Conservation (phyloP, 768 basidiomycete species). For the Suillus plorans region DNA sequence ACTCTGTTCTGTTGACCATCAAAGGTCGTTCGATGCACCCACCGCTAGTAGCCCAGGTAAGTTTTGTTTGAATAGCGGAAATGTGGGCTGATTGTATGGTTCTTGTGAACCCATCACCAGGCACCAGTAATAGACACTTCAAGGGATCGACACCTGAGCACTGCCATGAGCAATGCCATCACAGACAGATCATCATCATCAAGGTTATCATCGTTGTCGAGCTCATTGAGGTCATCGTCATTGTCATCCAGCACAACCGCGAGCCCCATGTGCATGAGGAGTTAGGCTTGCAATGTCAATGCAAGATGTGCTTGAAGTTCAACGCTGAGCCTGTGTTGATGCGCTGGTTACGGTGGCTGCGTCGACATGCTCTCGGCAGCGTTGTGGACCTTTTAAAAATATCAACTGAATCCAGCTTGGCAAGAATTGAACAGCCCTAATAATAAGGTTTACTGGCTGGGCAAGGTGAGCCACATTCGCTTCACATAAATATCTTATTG, state of each 20-base stretch:
- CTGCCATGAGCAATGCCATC: not conserved
- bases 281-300: not conserved
- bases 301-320: not conserved
- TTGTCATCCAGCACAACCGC: not conserved
- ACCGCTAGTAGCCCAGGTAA: too few relatives aligned
- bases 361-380: not conserved
- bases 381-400: not conserved
- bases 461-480: too few relatives aligned
- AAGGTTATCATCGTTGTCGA: too few relatives aligned
- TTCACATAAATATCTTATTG: not conserved
- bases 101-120: slow-evolving; percentile 6
- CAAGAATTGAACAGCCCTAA: too few relatives aligned
- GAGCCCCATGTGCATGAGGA: not conserved
- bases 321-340: not conserved
- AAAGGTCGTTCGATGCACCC: too few relatives aligned
- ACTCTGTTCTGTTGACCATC: too few relatives aligned
- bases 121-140: not conserved
- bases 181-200: too few relatives aligned
- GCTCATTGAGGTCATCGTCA: too few relatives aligned
- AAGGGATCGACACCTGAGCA: too few relatives aligned
- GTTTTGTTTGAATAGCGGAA: too few relatives aligned
- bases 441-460: too few relatives aligned
- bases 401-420: not conserved
- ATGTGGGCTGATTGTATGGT: slow-evolving; percentile 11
- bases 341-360: too few relatives aligned